phyloP scores from a whole-genome alignment of 495 filamentous ascomycete genomes.

The Staphylotrichum tortipilum region DNA sequence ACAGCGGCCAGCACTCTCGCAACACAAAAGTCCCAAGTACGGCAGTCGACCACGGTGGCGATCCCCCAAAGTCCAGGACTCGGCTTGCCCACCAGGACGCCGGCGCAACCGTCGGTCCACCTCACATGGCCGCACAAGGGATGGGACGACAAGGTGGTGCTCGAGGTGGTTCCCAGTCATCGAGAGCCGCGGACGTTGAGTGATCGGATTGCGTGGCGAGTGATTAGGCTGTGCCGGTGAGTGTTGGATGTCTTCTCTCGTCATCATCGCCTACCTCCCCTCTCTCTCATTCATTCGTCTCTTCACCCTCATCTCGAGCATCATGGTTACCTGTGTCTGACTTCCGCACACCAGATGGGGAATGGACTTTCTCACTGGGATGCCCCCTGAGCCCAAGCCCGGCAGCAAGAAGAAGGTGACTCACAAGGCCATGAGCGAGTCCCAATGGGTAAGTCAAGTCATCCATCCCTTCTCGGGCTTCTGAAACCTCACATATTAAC shows the following conservation, averaged over 20 bases:
- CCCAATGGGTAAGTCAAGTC: slow-evolving; percentile 33
- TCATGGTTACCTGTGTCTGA: neutral
- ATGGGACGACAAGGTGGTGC: slow-evolving; percentile 42
- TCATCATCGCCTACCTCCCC: no score
- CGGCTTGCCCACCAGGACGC: slow-evolving; percentile 29
- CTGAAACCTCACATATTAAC: neutral
- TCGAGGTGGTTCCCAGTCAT: slow-evolving; percentile 30
- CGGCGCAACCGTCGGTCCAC: slow-evolving; percentile 38
- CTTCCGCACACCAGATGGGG: slow-evolving; percentile 26
- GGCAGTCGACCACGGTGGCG: neutral
- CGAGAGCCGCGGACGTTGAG: slow-evolving; percentile 29
- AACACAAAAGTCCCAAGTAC: neutral
- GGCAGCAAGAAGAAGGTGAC: slow-evolving; percentile 30
- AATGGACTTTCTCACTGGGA: slow-evolving; percentile 40
- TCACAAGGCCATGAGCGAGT: slow-evolving; percentile 34
- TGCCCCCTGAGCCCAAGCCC: slow-evolving; percentile 31
- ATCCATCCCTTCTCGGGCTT: neutral
- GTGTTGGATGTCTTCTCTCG: neutral
- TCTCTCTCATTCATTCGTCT: neutral
- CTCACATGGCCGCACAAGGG: slow-evolving; percentile 63
- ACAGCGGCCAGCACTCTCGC: no score
- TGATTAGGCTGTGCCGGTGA: slow-evolving; percentile 25
- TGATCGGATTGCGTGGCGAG: slow-evolving; percentile 36
- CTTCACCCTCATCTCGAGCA: no score
- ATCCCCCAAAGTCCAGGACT: neutral